These are phyloP conservation scores for Stentor roeselii DNA, from an alignment of 73 alveolate genomes.

Conservation along the genomic window DNA sequence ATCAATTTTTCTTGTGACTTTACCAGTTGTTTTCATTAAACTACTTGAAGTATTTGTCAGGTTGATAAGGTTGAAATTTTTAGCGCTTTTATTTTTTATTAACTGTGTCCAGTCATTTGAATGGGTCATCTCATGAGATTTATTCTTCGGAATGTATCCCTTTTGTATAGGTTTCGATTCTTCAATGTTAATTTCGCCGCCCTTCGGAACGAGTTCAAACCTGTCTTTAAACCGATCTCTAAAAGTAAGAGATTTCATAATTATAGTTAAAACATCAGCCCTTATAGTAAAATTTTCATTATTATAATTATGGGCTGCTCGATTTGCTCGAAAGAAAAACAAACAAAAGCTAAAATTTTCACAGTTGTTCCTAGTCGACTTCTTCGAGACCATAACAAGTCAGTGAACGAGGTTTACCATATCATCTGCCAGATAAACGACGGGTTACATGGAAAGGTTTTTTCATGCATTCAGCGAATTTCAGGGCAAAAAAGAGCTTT, in stretches of 20 bases:
- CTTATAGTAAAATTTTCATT: no score
- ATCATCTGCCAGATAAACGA: background rate
- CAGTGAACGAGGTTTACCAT: background rate
- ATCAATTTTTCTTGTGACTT: no score
- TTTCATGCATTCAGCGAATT: conserved; percentile 46
- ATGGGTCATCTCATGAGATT: no score
- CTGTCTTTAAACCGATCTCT: background rate
- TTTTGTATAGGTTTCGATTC: background rate
- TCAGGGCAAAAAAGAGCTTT: conserved; percentile 57
- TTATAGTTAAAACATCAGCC: background rate
- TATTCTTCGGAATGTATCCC: background rate
- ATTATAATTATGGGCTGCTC: no score
- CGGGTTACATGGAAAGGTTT: conserved; percentile 68
- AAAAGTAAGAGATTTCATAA: background rate
- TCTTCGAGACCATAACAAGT: background rate
- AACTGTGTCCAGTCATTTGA: no score
- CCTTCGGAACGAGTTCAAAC: background rate
- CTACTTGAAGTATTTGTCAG: no score
- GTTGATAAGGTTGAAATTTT: no score
- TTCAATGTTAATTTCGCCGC: background rate
- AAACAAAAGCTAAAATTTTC: no score
- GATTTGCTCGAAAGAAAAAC: no score
- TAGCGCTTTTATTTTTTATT: no score
- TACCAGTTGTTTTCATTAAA: no score
- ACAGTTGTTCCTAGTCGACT: background rate